Evolutionary conservation across 73 alveolate species (phyloP), one percentile per base, ranked within the genome.

Genomic region (Halteria grandinella): DNA sequence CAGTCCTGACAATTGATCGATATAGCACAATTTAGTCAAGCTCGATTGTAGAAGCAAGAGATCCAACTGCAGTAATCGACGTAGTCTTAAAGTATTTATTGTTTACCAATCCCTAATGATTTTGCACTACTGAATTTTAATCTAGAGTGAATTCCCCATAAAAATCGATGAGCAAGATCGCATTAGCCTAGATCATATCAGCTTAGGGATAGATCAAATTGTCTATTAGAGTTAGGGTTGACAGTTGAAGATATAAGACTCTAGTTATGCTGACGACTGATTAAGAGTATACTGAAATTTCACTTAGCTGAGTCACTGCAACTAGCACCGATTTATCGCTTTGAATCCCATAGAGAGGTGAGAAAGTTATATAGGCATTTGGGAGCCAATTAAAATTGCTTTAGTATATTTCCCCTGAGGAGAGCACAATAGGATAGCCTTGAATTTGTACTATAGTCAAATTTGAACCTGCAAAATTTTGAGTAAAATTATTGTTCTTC

Each of bases 381-480:
- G 34, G 29, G 17, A 66, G 18, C 23, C 47, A 66, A 28, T 66
- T 66, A 25, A 23, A 7, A 28, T 66, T 66, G 10, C 20, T 6
- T 20, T 20, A 1, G 45, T 44, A 66, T 29, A 31, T 15, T 18
- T 66, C 80, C 29, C 15, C 7, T 3, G 21, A 5, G 3, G 47
- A 18, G 6, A 4, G 5, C 6, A 66, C 80, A 18, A 66, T 44
- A 21, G 89, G 89, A 47, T 62, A 77, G 10, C 89, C 89, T 33
- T 77, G 31, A 1, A 77, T 60, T 20, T 70, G 55, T 1, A 63
- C 20, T 4, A 77, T 77, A 31, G 77, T 43, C 17, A 58, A 57
- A 28, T 63, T 33, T 3, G 44, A 44, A 4, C 89, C 89, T 24
- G 81, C 89, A 63, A 39, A 77, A 43, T 77, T 77, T 14, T 36